Evolutionary conservation across 148 eudicot species (phyloP), one percentile per base, ranked within the genome.

Genomic region (Chenopodium suecicum): DNA sequence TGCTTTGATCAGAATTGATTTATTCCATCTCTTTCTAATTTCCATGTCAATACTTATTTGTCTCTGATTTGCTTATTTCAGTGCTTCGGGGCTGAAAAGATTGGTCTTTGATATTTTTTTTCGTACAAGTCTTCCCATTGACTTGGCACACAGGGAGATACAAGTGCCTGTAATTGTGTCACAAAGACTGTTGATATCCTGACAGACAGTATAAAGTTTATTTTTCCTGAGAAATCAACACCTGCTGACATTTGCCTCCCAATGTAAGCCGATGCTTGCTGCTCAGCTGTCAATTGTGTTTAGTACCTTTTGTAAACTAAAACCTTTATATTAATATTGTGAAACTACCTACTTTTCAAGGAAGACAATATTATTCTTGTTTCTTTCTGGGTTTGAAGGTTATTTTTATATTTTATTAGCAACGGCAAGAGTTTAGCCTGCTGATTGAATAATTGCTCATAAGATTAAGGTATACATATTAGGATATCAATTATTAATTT

Each of bases 201-300:
- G 83, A 72, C 77, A 83, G 77, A 80, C 69, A 58, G 19, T 71
- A 75, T 80, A 84, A 73, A 80, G 77, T 84, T 62, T 63, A 32
- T 76, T 78, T 80, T 72, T 71, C 83, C 78, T 84, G 83, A 80
- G 80, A 83, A 74, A 80, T 76, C 79, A 80, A 80, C 67, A 72
- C 54, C 80, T 70, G 83, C 83, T 70, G 81, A 80, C 62, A 70
- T 69, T 64, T 80, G 76, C 82, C 81, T 70, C 76, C 73, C 80
- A 84, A 84, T 84, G 83, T 84, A 80, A 84, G 86, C 81, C 83
- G 78, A 77, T 77, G 83, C 81, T 80, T 76, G 78, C 73, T 84
- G 86, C 77, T 82, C 71, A 82, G 80, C 84, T 78, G 75, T 70
- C 47, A 76, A 80, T 76, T 46, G n/a, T 75, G 68, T 50, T 80